Conservation (phyloP, 768 basidiomycete genomes). For the Boletus eberwhitei region DNA sequence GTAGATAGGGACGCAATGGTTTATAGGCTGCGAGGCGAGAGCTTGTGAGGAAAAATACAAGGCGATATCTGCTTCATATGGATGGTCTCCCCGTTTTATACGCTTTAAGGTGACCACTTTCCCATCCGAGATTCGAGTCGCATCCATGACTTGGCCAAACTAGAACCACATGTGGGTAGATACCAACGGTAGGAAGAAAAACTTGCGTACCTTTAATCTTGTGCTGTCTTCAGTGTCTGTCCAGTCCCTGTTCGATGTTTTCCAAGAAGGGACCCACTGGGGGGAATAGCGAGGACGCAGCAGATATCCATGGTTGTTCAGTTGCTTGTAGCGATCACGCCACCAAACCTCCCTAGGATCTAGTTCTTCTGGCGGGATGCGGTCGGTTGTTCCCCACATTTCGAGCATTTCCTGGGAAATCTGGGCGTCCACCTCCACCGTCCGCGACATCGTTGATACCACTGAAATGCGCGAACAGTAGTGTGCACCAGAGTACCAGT, state of each 20-base stretch:
- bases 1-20: conserved; percentile 29
- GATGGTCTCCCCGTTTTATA: conserved; percentile 4
- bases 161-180: background rate
- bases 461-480: background rate
- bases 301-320: conserved; percentile 4
- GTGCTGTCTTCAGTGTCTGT: background rate
- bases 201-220: background rate
- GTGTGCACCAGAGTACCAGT: background rate
- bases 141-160: conserved; percentile 23
- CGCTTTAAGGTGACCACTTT: conserved; percentile 31
- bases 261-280: conserved; percentile 12
- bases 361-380: conserved; percentile 1
- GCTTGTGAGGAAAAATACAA: conserved; percentile 15
- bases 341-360: conserved; percentile 12
- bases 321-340: conserved; percentile 5
- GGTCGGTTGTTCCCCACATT: background rate
- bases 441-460: background rate
- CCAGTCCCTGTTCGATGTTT: background rate
- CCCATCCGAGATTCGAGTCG: conserved; percentile 27
- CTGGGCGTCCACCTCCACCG: background rate
- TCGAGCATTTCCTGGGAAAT: background rate
- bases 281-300: conserved; percentile 15
- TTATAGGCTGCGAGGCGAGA: conserved; percentile 6
- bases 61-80: conserved; percentile 25
- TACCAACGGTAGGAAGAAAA: background rate